phyloP scores from a whole-genome alignment of 495 filamentous ascomycete genomes.

The Penicillium bovifimosum region DNA sequence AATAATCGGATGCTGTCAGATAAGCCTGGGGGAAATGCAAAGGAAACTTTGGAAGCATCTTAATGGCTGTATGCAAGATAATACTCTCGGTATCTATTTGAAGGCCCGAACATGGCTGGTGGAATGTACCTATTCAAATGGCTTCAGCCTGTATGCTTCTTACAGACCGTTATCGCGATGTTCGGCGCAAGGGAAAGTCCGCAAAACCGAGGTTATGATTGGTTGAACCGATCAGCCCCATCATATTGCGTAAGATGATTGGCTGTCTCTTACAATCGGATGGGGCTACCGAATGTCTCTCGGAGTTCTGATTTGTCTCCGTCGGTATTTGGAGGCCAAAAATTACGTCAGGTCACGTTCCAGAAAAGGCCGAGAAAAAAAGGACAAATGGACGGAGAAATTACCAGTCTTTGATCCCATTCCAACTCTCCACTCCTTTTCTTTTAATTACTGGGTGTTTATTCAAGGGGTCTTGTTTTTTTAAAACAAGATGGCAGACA shows the following conservation, averaged over 20 bases:
- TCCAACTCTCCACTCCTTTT: constrained; percentile 4
- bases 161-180: constrained; percentile 10
- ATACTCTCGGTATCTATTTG: constrained; percentile 13
- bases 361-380: constrained; percentile 14
- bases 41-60: not conserved
- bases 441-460: not conserved
- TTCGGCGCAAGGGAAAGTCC: not conserved
- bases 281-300: constrained; percentile 23
- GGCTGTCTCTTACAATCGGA: constrained; percentile 5
- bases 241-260: constrained; percentile 9
- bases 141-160: constrained; percentile 11
- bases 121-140: too few species aligned
- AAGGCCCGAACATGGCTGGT: constrained; percentile 9
- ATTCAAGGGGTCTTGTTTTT: constrained; percentile 22
- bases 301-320: constrained; percentile 41
- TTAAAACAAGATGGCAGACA: constrained; percentile 35
- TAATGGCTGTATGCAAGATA: not conserved
- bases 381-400: constrained; percentile 1
- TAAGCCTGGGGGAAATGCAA: not conserved
- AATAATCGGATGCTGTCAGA: not conserved
- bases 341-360: constrained; percentile 24
- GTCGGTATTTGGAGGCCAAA: constrained; percentile 22
- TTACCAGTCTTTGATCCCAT: not conserved
- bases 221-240: constrained; percentile 7
- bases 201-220: constrained; percentile 38